Evolutionary conservation across 805 yeast species (phyloP).

Genomic region (Myxozyma lipomycoides): DNA sequence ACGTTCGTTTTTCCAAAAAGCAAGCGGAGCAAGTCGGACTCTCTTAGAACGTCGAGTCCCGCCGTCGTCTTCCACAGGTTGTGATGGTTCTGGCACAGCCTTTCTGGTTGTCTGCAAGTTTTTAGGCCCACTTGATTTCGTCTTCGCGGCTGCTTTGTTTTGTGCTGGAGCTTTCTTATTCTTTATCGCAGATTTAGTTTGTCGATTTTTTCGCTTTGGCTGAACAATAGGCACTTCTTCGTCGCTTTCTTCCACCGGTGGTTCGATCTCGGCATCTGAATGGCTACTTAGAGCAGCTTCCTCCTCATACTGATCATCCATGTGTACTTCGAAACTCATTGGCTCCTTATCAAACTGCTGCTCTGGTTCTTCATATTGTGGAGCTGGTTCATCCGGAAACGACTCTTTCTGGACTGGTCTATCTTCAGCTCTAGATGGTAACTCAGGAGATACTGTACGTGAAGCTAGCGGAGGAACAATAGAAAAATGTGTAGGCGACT

Average conservation of each 20-base stretch:
- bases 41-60: slow-evolving; percentile 56
- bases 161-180: not conserved
- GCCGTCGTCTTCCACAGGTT: slow-evolving; percentile 2
- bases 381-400: not conserved
- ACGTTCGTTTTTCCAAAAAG: slow-evolving; percentile 80
- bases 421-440: not conserved
- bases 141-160: not conserved
- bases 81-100: not conserved
- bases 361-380: slow-evolving; percentile 4
- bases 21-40: slow-evolving; percentile 64
- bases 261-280: not conserved
- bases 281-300: not conserved
- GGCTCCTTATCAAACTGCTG: slow-evolving; percentile 4
- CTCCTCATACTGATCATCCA: slow-evolving; percentile 7
- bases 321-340: not conserved
- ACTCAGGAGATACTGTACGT: not conserved
- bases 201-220: not conserved
- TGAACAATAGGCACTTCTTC: not conserved
- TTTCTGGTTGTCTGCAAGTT: not conserved
- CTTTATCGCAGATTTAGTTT: not conserved
- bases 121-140: not conserved
- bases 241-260: not conserved
- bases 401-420: not conserved
- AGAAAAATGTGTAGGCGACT: too few relatives aligned
- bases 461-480: not conserved